Evolutionary conservation across 805 yeast genomes (phyloP), one percentile per base, ranked within the genome.

Genomic region (Millerago galiae): DNA sequence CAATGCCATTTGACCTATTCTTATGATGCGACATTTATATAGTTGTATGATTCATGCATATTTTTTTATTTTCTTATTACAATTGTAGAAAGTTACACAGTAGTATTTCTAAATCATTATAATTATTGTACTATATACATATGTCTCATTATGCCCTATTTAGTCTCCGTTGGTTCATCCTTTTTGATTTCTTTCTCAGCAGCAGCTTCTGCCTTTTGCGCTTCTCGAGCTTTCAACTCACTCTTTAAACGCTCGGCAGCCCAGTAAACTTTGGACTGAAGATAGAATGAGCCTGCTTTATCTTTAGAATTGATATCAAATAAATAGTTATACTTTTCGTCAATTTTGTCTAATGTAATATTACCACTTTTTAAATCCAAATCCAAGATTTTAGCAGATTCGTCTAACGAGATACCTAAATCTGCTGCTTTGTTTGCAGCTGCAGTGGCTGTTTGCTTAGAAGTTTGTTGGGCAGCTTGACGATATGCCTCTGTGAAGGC

Each of bases 401-500:
- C 99, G 52, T 85, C 95, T 31, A 88, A 71, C 7, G 89, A 71
- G 37, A 93, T 79, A 30, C 96, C 98, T 47, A 87, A 79, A 26
- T 62, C 63, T 24, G 62, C 58, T n/a, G 74, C 62, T 59, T 70
- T 64, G 36, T 66, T 64, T 4, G 75, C 72, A 34, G 71, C 66
- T 36, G 71, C 66, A n/a, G 70, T 63, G 7, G 79, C 74, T 16
- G 83, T 70, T 52, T 78, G 78, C 25, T 86, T 75, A 2, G 91
- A 88, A n/a, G 95, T 80, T 42, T 90, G 90, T 40, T 91, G 86
- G 14, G 98, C 96, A 2, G 95, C 95, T 67, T 93, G 98, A 57
- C 82, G 84, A 72, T 91, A 93, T 0, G 99, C 98, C 62, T 89
- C 95, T n/a, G 88, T 74, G 62, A 93, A 93, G 0, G 99, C 99